A percentile compares a stretch with the other conserved stretches of the same genome.
Evolutionary conservation across 2,329 filamentous ascomycete species (phyloP).

Genomic region (Neonectria sp.): DNA sequence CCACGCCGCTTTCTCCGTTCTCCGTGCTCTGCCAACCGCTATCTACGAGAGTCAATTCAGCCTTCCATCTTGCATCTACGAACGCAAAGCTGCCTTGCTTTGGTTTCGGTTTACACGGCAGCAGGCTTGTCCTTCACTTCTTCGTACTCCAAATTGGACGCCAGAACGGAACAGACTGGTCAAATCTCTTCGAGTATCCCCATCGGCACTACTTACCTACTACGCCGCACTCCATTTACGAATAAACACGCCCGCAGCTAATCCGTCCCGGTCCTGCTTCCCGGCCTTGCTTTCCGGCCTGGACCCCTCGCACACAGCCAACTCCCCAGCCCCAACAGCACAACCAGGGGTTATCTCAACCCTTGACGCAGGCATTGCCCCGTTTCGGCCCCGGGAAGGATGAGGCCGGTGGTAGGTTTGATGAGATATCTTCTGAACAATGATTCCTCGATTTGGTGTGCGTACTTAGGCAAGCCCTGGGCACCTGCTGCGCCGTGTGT

Average conservation of each 20-base stretch:
- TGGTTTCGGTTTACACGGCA: too few relatives aligned
- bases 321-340: conserved; percentile 2
- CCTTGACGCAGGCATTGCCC: conserved; percentile 2
- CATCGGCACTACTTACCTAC: not conserved
- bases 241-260: conserved; percentile 16
- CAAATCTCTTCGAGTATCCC: not conserved
- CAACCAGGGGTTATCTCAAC: conserved; percentile 13
- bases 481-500: conserved; percentile 6
- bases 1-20: conserved; percentile 3
- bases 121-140: not conserved
- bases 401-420: not conserved
- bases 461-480: not conserved
- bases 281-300: conserved; percentile 13
- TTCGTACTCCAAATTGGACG: not conserved
- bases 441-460: not conserved
- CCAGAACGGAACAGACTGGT: not conserved
- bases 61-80: not conserved
- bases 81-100: not conserved
- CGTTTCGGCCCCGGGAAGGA: not conserved
- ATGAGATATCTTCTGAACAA: not conserved
- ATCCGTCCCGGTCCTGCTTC: conserved; percentile 16
- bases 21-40: not conserved
- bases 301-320: not conserved
- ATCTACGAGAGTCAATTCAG: too few relatives aligned
- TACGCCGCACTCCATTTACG: conserved; percentile 14